Conservation (phyloP, 176 grass and related monocot genomes). For the Panicum miliaceum region DNA sequence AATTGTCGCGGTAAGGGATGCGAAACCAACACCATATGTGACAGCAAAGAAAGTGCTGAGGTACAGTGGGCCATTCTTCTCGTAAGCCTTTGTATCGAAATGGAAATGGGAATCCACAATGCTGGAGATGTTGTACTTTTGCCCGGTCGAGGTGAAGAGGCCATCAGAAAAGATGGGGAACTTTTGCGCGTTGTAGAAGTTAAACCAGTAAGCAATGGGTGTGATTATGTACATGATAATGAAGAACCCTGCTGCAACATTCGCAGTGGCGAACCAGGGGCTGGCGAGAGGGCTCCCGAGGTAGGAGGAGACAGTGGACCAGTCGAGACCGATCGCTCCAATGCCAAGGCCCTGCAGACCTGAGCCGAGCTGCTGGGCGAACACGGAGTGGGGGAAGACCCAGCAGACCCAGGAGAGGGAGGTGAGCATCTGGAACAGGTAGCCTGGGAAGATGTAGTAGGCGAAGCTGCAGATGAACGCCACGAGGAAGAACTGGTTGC, state of each 20-base stretch:
- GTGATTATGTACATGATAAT: constrained; percentile 78
- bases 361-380: constrained; percentile 84
- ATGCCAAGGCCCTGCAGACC: constrained; percentile 76
- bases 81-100: constrained; percentile 66
- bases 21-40: constrained; percentile 84
- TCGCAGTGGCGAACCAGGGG: constrained; percentile 95
- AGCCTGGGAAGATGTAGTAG: constrained; percentile 85
- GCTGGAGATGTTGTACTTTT: constrained; percentile 77
- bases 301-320: constrained; percentile 80
- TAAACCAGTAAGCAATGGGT: constrained; percentile 69
- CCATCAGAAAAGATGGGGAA: constrained; percentile 92
- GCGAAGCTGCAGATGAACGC: constrained; percentile 85
- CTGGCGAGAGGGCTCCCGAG: constrained; percentile 91
- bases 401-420: constrained; percentile 96
- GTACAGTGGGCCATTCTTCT: constrained; percentile 73
- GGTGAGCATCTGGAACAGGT: constrained; percentile 92
- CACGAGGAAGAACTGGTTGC: constrained; percentile 85
- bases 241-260: constrained; percentile 76
- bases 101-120: constrained; percentile 81
- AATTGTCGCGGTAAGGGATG: constrained; percentile 78
- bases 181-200: constrained; percentile 71
- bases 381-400: constrained; percentile 71
- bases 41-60: constrained; percentile 83
- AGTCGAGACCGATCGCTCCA: constrained; percentile 79
- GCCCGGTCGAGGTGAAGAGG: constrained; percentile 61